Base-by-base conservation (phyloP, 371 early-diverging fungal species). In the Syncephalastrum monosporum region DNA sequence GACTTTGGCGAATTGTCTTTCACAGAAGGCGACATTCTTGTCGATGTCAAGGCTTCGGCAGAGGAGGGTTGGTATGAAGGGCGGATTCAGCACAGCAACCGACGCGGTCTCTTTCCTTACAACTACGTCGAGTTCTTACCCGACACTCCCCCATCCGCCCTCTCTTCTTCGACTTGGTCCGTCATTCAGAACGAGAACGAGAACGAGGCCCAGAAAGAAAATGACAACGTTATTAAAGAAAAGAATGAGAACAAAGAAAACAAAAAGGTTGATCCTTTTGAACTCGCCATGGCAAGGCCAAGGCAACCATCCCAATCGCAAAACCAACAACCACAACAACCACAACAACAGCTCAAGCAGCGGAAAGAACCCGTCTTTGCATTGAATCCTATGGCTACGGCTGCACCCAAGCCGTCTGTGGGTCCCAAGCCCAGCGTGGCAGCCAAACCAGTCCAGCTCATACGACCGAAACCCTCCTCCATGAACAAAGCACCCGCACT, bases 61-160 rank as follows among this genome's bases (percentile, higher is more conserved):
- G 85, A 84, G 58, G 77, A 79, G 12, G 85, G 82, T 44, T 84
- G 85, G 85, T 73, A 75, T n/a, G 74, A 69, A 56, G 85, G 85
- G 4, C 67, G 67, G 38, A 50, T 84, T 25, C 65, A 81, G 57
- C 61, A 74, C 14, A 81, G 75, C 23, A 60, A 61, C 4, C 59
- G 61, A 23, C 69, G 70, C 25, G 85, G 85, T 1, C 58, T 84
- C 15, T 82, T 84, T 56, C 85, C 85, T 14, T 71, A 68, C 47
- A 84, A 84, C 50, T 82, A 82, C 55, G 82, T 76, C 12, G 71
- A 77, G 53, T 46, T 77, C n/a, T 50, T 81, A 23, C 46, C 65
- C 10, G 65, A 61, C 2, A 33, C 63, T 47, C 33, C 56, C 5
- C n/a, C 49, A 55, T 59, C 59, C 8, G 53, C 55, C 12, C 53